Evolutionary conservation across 2,329 filamentous ascomycete species (phyloP).

Genomic region (Xylaria sp.): DNA sequence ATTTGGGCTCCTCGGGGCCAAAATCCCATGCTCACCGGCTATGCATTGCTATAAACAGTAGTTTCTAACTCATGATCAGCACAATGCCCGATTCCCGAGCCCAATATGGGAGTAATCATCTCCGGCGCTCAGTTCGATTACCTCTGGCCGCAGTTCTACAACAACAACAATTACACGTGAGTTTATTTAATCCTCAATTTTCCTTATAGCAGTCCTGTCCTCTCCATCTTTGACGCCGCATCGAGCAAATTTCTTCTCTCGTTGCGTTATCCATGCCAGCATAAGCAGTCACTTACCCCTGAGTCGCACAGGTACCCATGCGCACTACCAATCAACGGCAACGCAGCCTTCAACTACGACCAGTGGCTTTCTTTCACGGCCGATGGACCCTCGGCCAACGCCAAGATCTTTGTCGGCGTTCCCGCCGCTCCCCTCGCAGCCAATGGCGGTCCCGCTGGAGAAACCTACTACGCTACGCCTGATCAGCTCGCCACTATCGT

Average conservation of each 20-base stretch:
- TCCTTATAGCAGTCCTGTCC: neutral
- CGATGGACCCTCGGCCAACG: conserved; percentile 47
- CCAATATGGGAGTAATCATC: conserved; percentile 54
- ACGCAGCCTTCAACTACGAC: conserved; percentile 51
- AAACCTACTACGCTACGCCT: conserved; percentile 51
- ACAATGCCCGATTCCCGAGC: conserved; percentile 57
- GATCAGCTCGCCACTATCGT: conserved; percentile 47
- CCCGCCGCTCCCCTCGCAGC: conserved; percentile 52
- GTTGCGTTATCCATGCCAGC: neutral
- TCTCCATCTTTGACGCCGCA: neutral
- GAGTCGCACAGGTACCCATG: conserved; percentile 37
- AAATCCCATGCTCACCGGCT: too few species aligned
- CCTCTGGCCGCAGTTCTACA: conserved; percentile 60
- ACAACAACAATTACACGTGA: conserved; percentile 52
- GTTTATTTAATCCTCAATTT: neutral
- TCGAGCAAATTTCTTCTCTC: neutral
- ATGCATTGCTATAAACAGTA: too few species aligned
- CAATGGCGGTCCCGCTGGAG: conserved; percentile 49
- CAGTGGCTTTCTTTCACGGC: conserved; percentile 50
- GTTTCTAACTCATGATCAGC: conserved; percentile 32
- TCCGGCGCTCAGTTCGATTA: conserved; percentile 53
- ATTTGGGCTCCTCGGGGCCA: too few species aligned
- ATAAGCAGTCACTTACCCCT: conserved; percentile 15
- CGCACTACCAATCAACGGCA: conserved; percentile 51
- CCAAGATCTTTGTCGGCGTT: conserved; percentile 54